Conservation (phyloP, 106 monocot genomes). For the Dioscorea alata region DNA sequence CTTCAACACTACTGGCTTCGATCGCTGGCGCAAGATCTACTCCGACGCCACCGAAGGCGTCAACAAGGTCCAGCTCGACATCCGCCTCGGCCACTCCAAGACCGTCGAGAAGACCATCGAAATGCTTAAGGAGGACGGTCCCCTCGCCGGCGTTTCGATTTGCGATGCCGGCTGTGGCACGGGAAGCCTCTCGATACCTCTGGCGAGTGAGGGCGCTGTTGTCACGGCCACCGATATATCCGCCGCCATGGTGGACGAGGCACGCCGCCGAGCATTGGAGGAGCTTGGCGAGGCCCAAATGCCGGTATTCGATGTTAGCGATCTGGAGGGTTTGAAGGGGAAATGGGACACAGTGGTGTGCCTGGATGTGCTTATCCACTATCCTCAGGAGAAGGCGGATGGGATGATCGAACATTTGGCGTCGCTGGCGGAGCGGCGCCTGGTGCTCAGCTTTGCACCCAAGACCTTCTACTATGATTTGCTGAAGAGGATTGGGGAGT, state of each 20-base stretch:
- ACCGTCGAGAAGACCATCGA: conserved; percentile 72
- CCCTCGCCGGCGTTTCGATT: conserved; percentile 61
- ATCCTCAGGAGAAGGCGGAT: conserved; percentile 81
- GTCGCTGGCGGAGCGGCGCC: conserved; percentile 69
- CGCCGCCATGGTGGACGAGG: conserved; percentile 85
- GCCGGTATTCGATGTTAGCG: conserved; percentile 71
- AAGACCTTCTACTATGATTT: conserved; percentile 69
- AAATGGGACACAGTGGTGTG: conserved; percentile 83
- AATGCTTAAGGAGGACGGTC: conserved; percentile 62
- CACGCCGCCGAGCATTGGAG: conserved; percentile 40
- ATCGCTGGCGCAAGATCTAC: conserved; percentile 93
- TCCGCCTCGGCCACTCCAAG: conserved; percentile 84
- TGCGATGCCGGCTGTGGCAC: conserved; percentile 99
- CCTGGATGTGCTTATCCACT: conserved; percentile 91
- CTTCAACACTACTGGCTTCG: conserved; percentile 96
- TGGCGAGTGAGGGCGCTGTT: conserved; percentile 72
- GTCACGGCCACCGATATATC: conserved; percentile 85
- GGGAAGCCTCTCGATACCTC: conserved; percentile 85
- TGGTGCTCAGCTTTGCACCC: conserved; percentile 84
- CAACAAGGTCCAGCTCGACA: conserved; percentile 97
- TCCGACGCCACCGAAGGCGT: conserved; percentile 71
- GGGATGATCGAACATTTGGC: conserved; percentile 88
- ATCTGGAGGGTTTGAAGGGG: conserved; percentile 73
- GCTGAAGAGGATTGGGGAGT: conserved; percentile 84
- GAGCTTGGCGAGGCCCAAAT: conserved; percentile 14